Conservation (phyloP, 306 rosid genomes). For the Dicorynia guianensis region DNA sequence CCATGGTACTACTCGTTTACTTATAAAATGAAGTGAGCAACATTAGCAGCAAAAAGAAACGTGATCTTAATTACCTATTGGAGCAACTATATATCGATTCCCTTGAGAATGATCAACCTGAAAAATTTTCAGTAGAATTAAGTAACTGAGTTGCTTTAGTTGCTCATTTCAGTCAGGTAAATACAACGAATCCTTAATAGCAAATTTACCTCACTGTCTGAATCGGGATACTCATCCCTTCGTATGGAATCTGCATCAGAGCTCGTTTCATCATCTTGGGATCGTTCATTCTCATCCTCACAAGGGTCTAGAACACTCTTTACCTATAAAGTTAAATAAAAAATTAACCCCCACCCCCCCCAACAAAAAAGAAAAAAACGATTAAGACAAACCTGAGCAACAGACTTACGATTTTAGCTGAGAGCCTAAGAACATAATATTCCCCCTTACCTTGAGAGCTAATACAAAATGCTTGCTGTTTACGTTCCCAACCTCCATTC, state of each 20-base stretch:
- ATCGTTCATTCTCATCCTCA: constrained; percentile 60
- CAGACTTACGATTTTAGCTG: constrained; percentile 15
- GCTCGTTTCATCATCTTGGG: constrained; percentile 50
- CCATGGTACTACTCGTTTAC: constrained; percentile 25
- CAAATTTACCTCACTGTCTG: constrained; percentile 57
- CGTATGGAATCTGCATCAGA: constrained; percentile 51
- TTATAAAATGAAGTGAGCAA: constrained; percentile 22
- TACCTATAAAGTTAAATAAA: constrained; percentile 44
- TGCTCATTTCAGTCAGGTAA: constrained; percentile 18
- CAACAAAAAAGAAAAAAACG: too few species aligned
- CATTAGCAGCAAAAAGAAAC: background rate
- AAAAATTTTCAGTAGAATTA: constrained; percentile 34
- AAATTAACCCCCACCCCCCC: background rate
- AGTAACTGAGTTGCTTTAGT: constrained; percentile 20
- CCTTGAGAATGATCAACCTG: constrained; percentile 78
- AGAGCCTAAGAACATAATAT: constrained; percentile 28
- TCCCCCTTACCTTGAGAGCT: constrained; percentile 80
- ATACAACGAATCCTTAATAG: constrained; percentile 12
- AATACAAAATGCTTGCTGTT: constrained; percentile 97
- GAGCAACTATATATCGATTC: constrained; percentile 72
- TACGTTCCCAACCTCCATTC: constrained; percentile 95
- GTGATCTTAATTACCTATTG: constrained; percentile 60
- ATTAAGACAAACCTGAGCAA: constrained; percentile 20
- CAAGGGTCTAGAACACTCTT: constrained; percentile 65
- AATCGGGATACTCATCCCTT: constrained; percentile 50